Evolutionary conservation across 139 green algal species (phyloP).

Genomic region (Raphidocelis subcapitata): DNA sequence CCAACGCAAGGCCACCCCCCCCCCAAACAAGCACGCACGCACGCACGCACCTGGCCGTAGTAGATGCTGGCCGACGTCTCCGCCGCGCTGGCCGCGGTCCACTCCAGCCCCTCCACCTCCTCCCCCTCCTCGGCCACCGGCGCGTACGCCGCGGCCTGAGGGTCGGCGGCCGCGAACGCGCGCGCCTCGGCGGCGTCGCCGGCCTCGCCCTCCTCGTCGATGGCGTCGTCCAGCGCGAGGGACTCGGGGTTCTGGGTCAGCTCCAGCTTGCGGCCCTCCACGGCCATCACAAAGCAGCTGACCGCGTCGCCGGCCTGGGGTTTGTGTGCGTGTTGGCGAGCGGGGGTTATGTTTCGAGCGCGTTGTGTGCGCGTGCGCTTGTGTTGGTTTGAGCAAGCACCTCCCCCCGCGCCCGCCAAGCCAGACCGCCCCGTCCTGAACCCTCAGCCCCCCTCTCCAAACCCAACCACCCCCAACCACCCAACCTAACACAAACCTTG

Average conservation of each 20-base stretch:
- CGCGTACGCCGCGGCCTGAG: no score
- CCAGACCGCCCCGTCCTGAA: no score
- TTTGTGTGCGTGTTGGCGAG: no score
- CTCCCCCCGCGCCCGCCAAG: no score
- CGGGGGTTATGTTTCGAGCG: no score
- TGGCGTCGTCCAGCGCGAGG: not conserved
- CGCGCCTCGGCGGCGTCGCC: not conserved
- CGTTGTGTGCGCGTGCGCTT: no score
- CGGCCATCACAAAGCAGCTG: constrained; percentile 45
- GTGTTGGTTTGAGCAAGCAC: no score
- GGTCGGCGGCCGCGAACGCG: not conserved
- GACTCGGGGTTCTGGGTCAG: constrained; percentile 45
- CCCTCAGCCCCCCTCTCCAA: no score
- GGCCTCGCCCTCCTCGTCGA: constrained; percentile 12
- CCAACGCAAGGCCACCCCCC: no score
- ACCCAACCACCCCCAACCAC: no score
- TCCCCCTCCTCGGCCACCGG: no score
- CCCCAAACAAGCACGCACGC: no score
- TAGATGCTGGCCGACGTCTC: not conserved
- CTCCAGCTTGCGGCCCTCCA: constrained; percentile 19
- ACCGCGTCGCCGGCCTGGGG: constrained; percentile 31
- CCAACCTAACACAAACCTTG: constrained; percentile 11
- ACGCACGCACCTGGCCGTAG: not conserved
- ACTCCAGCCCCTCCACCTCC: not conserved
- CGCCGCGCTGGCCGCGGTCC: not conserved